Percentiles rank a stretch among this genome's conserved stretches.
Evolutionary conservation across 148 eudicot genomes (phyloP).

Genomic region (Pharnaceum exiguum): DNA sequence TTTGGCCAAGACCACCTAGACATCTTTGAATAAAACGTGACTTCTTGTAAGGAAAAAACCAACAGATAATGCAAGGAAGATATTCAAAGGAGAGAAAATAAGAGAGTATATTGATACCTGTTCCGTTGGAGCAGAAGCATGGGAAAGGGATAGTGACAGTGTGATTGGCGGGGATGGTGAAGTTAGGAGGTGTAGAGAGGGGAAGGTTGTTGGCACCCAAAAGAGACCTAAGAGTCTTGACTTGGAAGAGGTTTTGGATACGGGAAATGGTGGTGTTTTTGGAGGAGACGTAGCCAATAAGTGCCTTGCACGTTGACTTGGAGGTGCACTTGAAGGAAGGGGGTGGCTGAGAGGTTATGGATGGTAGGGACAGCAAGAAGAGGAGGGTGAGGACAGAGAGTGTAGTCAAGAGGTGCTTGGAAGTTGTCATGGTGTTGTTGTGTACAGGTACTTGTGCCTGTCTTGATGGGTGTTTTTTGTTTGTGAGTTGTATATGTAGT

Average conservation of each 20-base stretch:
- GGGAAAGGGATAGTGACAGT: conserved; percentile 61
- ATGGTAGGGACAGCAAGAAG: not conserved
- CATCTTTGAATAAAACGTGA: too few relatives aligned
- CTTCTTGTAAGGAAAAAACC: too few relatives aligned
- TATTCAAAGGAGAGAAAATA: too few relatives aligned
- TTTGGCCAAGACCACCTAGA: too few relatives aligned
- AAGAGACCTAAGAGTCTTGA: conserved; percentile 38
- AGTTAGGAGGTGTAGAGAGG: conserved; percentile 24
- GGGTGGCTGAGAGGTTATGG: not conserved
- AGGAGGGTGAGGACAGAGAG: conserved; percentile 1
- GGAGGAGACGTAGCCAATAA: conserved; percentile 48
- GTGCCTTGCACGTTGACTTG: conserved; percentile 40
- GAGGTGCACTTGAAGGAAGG: conserved; percentile 44
- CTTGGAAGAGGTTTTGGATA: conserved; percentile 47
- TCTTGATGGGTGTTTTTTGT: not conserved
- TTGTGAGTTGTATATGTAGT: too few relatives aligned
- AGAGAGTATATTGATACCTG: too few relatives aligned
- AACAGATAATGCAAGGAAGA: too few relatives aligned
- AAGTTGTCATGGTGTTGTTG: not conserved
- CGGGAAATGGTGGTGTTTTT: conserved; percentile 56
- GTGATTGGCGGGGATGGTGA: conserved; percentile 12
- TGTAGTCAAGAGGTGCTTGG: not conserved
- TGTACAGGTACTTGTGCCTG: too few relatives aligned
- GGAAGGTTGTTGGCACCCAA: conserved; percentile 64
- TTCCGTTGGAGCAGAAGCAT: conserved; percentile 53